Conservation (phyloP, 257 asterid species). For the Capsicum rhomboideum region DNA sequence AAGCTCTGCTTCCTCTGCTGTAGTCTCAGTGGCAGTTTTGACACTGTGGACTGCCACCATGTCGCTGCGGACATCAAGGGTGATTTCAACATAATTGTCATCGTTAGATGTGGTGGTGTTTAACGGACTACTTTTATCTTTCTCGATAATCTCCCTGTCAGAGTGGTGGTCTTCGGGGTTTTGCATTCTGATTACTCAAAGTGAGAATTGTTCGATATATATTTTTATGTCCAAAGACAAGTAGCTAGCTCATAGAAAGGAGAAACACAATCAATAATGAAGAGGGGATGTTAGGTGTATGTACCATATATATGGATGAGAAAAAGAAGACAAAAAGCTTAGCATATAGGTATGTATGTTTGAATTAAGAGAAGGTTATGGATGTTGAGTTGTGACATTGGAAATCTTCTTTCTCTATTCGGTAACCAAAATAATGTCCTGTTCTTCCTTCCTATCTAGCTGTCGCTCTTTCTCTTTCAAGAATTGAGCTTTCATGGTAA, state of each 20-base stretch:
- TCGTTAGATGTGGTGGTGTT: not conserved
- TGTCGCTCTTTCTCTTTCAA: not conserved
- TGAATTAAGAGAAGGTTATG: not conserved
- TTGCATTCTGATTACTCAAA: not conserved
- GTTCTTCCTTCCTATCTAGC: not conserved
- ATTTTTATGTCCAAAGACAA: too few species aligned
- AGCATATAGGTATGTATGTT: not conserved
- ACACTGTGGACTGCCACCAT: slow-evolving; percentile 9
- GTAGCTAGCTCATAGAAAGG: too few species aligned
- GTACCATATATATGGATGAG: not conserved
- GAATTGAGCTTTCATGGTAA: not conserved
- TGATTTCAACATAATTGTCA: slow-evolving; percentile 15
- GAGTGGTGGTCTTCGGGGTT: not conserved
- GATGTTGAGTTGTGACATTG: not conserved
- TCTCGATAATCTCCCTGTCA: not conserved
- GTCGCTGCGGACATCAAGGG: slow-evolving; percentile 17
- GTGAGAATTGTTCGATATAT: too few species aligned
- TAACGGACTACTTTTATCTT: not conserved
- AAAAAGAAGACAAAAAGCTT: not conserved
- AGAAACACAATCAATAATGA: too few species aligned
- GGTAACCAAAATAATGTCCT: not conserved
- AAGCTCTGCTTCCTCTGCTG: slow-evolving; percentile 11
- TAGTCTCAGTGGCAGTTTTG: not conserved
- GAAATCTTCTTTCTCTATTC: not conserved
- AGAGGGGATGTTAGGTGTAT: not conserved